These are phyloP conservation scores for Geotrichum klebahnii DNA, from an alignment of 1,139 yeast species.

Conservation along the genomic window DNA sequence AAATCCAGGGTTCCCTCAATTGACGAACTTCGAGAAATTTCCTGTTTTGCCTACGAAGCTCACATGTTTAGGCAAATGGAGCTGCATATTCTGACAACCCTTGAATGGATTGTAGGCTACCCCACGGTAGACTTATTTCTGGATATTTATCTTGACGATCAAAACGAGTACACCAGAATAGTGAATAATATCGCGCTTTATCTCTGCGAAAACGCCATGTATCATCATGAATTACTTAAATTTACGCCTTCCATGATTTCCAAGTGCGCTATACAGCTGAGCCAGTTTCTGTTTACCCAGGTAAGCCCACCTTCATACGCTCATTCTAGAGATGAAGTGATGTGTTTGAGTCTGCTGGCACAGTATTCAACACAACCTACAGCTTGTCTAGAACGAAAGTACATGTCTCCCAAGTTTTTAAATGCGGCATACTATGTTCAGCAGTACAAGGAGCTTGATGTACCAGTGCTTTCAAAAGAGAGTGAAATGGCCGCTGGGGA, in stretches of 20 bases:
- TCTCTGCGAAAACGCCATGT: slow-evolving; percentile 72
- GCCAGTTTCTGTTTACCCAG: slow-evolving; percentile 33
- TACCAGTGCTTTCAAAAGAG: neutral
- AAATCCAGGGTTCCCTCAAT: slow-evolving; percentile 79
- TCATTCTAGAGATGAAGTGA: neutral
- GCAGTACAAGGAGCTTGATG: neutral
- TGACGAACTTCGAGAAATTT: slow-evolving; percentile 69
- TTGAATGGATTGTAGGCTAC: slow-evolving; percentile 74
- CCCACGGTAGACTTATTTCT: slow-evolving; percentile 44
- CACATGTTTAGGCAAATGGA: slow-evolving; percentile 96
- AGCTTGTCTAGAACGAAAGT: slow-evolving; percentile 2
- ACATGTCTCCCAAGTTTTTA: slow-evolving; percentile 1
- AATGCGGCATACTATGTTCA: slow-evolving; percentile 3
- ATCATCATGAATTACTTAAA: slow-evolving; percentile 62
- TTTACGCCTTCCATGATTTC: slow-evolving; percentile 62
- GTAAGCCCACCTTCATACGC: neutral
- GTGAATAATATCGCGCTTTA: slow-evolving; percentile 48
- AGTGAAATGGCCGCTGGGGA: neutral
- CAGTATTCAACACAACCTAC: slow-evolving; percentile 3
- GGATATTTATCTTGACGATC: slow-evolving; percentile 33
- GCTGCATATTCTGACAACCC: slow-evolving; percentile 74
- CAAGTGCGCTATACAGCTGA: slow-evolving; percentile 62
- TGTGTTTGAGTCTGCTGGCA: neutral
- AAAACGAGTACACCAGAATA: slow-evolving; percentile 29
- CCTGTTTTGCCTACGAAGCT: slow-evolving; percentile 80